These are phyloP conservation scores for Phoenix dactylifera DNA, from an alignment of 176 grass and related monocot species.

Conservation along the genomic window DNA sequence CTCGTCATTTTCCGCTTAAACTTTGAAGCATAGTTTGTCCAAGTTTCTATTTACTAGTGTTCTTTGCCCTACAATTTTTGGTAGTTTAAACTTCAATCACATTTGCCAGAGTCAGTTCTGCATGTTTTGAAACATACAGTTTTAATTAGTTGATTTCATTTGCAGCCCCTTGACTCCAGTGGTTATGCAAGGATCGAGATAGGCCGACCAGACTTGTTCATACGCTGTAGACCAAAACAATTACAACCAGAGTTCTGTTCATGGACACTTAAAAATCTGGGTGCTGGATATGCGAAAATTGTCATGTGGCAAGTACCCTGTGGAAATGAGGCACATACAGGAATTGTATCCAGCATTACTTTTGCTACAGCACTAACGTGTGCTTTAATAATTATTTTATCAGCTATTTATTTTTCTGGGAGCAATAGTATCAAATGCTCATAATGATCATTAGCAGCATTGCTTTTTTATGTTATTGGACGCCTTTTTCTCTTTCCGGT, in stretches of 20 bases:
- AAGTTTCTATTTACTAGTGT: too few species aligned
- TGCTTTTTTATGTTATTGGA: too few species aligned
- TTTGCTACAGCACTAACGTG: slow-evolving; percentile 62
- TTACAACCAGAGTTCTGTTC: slow-evolving; percentile 20
- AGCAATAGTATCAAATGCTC: too few species aligned
- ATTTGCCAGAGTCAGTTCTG: too few species aligned
- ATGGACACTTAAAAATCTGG: slow-evolving; percentile 25
- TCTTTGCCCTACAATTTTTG: too few species aligned
- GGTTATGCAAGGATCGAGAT: slow-evolving; percentile 46
- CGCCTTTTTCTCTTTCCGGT: too few species aligned
- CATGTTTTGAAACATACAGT: background rate
- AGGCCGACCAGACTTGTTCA: slow-evolving; percentile 30
- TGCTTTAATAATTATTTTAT: slow-evolving; percentile 52
- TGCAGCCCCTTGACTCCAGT: slow-evolving; percentile 57
- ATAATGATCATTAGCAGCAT: too few species aligned
- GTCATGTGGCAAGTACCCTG: slow-evolving; percentile 59
- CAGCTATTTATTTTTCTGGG: slow-evolving; percentile 21
- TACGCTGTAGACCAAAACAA: slow-evolving; percentile 49
- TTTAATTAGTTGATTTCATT: slow-evolving; percentile 13
- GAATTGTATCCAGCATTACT: slow-evolving; percentile 55
- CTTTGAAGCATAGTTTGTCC: too few species aligned
- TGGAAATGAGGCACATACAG: slow-evolving; percentile 41
- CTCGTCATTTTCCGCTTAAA: too few species aligned
- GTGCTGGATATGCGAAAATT: slow-evolving; percentile 16
- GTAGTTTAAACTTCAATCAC: too few species aligned